These are phyloP conservation scores for Pichia sp. DNA, from an alignment of 1,139 yeast genomes.

Conservation along the genomic window DNA sequence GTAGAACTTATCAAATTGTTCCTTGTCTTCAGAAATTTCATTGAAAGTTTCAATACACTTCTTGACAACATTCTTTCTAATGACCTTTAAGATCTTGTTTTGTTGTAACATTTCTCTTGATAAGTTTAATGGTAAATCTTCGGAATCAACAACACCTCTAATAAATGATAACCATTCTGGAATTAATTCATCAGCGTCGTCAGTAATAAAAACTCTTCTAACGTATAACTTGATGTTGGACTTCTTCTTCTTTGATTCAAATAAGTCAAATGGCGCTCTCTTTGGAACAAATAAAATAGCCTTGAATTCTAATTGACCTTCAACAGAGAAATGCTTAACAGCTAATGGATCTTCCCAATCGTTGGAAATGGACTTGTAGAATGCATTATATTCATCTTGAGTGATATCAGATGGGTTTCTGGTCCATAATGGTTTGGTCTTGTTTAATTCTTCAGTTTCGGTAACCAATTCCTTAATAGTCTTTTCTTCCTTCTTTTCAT, in stretches of 20 bases:
- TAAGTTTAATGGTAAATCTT: constrained; percentile 98
- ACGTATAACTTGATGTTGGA: constrained; percentile 97
- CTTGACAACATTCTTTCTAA: constrained; percentile 98
- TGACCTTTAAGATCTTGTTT: constrained; percentile 98
- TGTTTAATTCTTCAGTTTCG: constrained; percentile 95
- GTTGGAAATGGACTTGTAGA: constrained; percentile 98
- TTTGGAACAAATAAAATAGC: constrained; percentile 97
- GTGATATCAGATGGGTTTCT: constrained; percentile 97
- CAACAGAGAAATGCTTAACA: constrained; percentile 98
- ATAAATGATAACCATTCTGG: constrained; percentile 99
- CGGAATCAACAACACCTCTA: constrained; percentile 99
- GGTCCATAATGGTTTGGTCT: constrained; percentile 99
- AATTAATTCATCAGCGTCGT: constrained; percentile 97
- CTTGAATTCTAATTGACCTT: constrained; percentile 99
- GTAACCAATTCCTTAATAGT: constrained; percentile 70
- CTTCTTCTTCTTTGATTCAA: constrained; percentile 98
- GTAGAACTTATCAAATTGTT: constrained; percentile 98
- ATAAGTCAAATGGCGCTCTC: constrained; percentile 98
- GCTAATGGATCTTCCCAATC: constrained; percentile 99
- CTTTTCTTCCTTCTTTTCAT: constrained; percentile 62
- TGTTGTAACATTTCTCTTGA: constrained; percentile 99
- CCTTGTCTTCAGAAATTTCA: constrained; percentile 98
- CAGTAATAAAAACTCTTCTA: constrained; percentile 99
- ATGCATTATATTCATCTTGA: constrained; percentile 97
- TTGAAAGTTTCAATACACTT: constrained; percentile 97